phyloP scores from a whole-genome alignment of 225 moss, liverwort and hornwort genomes.

The Pseudoscleropodium purum region DNA sequence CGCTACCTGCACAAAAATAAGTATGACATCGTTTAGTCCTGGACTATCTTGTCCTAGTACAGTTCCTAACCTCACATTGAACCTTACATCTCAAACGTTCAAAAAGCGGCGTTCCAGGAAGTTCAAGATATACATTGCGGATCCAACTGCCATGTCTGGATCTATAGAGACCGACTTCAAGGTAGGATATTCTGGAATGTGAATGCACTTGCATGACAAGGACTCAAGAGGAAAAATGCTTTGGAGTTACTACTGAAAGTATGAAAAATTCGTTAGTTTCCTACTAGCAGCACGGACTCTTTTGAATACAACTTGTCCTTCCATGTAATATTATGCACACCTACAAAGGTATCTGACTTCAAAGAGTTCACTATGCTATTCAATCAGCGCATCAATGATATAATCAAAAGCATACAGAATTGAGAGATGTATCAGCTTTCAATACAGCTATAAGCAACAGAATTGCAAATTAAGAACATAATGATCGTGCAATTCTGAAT shows the following conservation, averaged over 20 bases:
- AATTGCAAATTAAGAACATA: neutral
- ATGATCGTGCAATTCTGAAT: neutral
- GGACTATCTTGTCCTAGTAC: neutral
- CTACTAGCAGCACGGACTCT: neutral
- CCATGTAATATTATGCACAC: neutral
- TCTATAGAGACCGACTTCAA: neutral
- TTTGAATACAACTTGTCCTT: neutral
- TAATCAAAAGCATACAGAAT: neutral
- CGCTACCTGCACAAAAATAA: constrained; percentile 21
- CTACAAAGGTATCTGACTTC: neutral
- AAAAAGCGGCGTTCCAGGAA: neutral
- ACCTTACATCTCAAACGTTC: neutral
- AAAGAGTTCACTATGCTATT: neutral
- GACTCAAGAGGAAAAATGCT: neutral
- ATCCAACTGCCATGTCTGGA: neutral
- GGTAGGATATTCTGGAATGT: neutral
- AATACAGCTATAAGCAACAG: neutral
- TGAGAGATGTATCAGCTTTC: neutral
- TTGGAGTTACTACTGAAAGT: neutral
- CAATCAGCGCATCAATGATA: neutral
- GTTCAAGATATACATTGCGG: neutral
- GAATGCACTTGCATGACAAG: neutral
- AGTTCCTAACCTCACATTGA: neutral
- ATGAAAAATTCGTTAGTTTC: neutral
- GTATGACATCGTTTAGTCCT: neutral